Evolutionary conservation across 2,329 filamentous ascomycete species (phyloP), one percentile per base, ranked within the genome.

Genomic region (Aspergillus spinulosporus): DNA sequence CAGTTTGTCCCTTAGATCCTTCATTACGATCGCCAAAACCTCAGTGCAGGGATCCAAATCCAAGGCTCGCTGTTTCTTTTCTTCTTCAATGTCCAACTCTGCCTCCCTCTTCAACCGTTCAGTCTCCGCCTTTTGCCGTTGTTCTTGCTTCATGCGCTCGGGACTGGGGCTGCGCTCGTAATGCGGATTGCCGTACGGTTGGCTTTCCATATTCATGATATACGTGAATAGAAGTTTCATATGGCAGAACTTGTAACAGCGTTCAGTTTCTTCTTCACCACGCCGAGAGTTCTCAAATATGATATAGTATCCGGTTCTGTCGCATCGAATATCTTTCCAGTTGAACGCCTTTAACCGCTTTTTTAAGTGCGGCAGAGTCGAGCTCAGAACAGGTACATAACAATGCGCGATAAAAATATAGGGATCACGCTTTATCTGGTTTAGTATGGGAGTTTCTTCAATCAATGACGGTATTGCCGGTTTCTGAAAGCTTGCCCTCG

Each of bases 211-310:
- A 44, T 86, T 84, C 89, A 99, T 93, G 58, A 84, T 82, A 65
- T 97, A 97, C 1, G 89, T 97, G 77, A 99, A 99, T 61, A 99
- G 84, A 4, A 89, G 84, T 43, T 88, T 88, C 70, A 89, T 88
- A 70, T 97, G 87, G 62, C 89, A 92, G 50, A 87, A 83, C 52
- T 84, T 82, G 72, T 85, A 92, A 70, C 92, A 97, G 59, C 89
- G 83, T 63, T 90, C 87, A 0, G 91, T 88, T 73, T 97, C 92
- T 53, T 87, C 81, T 65, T 92, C 87, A 2, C 93, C 93, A 6
- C 82, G 80, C 53, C 84, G 83, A 1, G 86, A 90, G 65, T 93
- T 88, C 49, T 89, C 85, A 67, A 99, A 99, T n/a, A 92, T 80
- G 51, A 97, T 85, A 70, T 90, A 97, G 73, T 97, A 99, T 0